phyloP scores from a whole-genome alignment of 2,329 filamentous ascomycete species.

The Colletotrichum sidae region DNA sequence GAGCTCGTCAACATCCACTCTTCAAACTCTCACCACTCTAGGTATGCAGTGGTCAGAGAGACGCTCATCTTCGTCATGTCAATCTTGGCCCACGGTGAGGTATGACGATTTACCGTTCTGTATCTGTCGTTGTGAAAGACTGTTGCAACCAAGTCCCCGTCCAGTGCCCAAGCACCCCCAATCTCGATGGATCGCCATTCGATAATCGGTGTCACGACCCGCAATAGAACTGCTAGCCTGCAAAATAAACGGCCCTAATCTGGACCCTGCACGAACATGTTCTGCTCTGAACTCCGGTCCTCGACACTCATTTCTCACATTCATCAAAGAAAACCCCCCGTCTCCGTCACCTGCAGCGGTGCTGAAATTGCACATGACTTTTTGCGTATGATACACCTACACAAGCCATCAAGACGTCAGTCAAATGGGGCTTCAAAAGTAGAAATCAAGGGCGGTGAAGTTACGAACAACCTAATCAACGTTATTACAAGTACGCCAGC shows the following conservation, averaged over 20 bases:
- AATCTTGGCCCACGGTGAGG: slow-evolving; percentile 5
- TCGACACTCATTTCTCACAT: slow-evolving; percentile 24
- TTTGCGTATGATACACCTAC: neutral
- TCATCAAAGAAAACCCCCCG: neutral
- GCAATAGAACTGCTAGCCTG: slow-evolving; percentile 19
- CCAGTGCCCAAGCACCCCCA: slow-evolving; percentile 6
- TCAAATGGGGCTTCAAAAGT: neutral
- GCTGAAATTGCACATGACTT: neutral
- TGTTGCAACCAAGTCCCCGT: slow-evolving; percentile 1
- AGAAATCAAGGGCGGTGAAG: neutral
- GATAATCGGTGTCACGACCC: slow-evolving; percentile 8
- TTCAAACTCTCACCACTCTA: slow-evolving; percentile 14
- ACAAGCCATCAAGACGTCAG: neutral
- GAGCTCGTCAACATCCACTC: neutral
- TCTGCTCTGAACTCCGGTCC: slow-evolving; percentile 1
- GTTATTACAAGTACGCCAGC: slow-evolving; percentile 25
- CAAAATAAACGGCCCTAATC: slow-evolving; percentile 34
- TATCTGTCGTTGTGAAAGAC: neutral
- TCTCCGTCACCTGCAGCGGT: slow-evolving; percentile 13
- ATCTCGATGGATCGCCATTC: slow-evolving; percentile 25
- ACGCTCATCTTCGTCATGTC: neutral
- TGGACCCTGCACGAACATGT: slow-evolving; percentile 24
- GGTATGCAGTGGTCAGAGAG: neutral
- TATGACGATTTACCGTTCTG: neutral
- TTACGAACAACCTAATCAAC: neutral